Evolutionary conservation across 176 grass and related monocot genomes (phyloP).

Genomic region (Zea luxurians): DNA sequence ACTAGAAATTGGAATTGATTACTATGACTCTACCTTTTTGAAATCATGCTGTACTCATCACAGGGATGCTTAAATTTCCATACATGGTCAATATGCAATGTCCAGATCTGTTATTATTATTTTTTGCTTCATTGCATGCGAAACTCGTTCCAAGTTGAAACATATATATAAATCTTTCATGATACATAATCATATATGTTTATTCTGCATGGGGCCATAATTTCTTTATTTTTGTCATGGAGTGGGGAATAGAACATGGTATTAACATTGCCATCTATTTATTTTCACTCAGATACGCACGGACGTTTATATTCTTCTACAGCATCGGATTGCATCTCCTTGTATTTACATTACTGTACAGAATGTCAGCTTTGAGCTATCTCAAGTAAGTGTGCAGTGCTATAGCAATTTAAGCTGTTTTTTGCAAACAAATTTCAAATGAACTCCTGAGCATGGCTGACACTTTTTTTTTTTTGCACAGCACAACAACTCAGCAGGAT

Average conservation of each 20-base stretch:
- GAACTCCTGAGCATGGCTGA: conserved; percentile 21
- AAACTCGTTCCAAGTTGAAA: not conserved
- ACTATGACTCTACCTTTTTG: conserved; percentile 11
- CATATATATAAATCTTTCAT: not conserved
- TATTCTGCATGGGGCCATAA: not conserved
- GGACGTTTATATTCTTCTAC: conserved; percentile 98
- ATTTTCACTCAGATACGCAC: conserved; percentile 69
- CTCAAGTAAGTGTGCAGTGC: conserved; percentile 53
- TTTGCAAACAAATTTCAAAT: not conserved
- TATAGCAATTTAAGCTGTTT: conserved; percentile 22
- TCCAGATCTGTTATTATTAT: not conserved
- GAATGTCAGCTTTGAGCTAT: conserved; percentile 97
- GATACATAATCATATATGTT: conserved; percentile 9
- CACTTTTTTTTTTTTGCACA: conserved; percentile 40
- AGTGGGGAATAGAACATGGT: not conserved
- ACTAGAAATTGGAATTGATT: not conserved
- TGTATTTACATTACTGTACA: conserved; percentile 95
- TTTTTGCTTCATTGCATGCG: not conserved
- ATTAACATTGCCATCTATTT: conserved; percentile 11
- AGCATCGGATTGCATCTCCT: conserved; percentile 98
- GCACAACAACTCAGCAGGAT: conserved; percentile 56
- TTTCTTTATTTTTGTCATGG: not conserved
- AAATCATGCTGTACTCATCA: not conserved
- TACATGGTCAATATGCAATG: not conserved
- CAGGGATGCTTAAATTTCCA: not conserved